Conservation (phyloP, 371 early-diverging fungal genomes). For the Thermomucor indicae-seudaticae region DNA sequence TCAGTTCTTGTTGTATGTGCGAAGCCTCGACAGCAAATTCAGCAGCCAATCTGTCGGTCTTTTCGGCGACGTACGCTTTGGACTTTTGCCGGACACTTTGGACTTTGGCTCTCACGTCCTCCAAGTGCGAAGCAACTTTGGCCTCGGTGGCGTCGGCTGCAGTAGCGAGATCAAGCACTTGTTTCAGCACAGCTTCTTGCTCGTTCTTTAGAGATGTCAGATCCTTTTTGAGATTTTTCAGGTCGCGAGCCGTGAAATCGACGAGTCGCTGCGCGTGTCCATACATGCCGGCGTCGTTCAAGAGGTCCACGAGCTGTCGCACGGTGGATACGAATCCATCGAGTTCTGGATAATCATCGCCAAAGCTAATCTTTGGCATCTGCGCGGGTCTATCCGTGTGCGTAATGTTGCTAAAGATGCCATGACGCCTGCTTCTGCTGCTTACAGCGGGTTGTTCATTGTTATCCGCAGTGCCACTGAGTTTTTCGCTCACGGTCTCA, state of each 20-base stretch:
- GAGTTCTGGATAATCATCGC: slow-evolving; percentile 13
- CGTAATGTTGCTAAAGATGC: slow-evolving; percentile 30
- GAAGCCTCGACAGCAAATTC: slow-evolving; percentile 31
- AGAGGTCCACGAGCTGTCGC: slow-evolving; percentile 20
- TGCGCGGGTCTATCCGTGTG: slow-evolving; percentile 19
- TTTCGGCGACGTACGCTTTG: slow-evolving; percentile 25
- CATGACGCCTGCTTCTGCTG: slow-evolving; percentile 6
- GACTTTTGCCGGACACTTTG: slow-evolving; percentile 7
- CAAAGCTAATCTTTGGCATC: slow-evolving; percentile 14
- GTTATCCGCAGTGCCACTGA: slow-evolving; percentile 32
- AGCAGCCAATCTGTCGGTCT: slow-evolving; percentile 34
- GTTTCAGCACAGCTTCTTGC: slow-evolving; percentile 13
- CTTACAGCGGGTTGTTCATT: slow-evolving; percentile 5
- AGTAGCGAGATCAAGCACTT: slow-evolving; percentile 5
- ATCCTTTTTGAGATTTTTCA: slow-evolving; percentile 21
- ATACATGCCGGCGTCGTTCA: slow-evolving; percentile 39
- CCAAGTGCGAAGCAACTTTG: slow-evolving; percentile 15
- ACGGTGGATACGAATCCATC: slow-evolving; percentile 31
- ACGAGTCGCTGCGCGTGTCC: slow-evolving; percentile 38
- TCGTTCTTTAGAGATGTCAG: slow-evolving; percentile 21
- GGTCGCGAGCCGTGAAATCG: slow-evolving; percentile 31
- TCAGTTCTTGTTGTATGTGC: slow-evolving; percentile 19
- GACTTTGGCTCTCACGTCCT: slow-evolving; percentile 15
- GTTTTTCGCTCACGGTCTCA: slow-evolving; percentile 30
- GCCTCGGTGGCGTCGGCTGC: slow-evolving; percentile 4